Percentiles rank a stretch among this genome's conserved stretches.
Conservation (phyloP, 495 filamentous ascomycete genomes). For the Paragyromitra xinjiangensis region DNA sequence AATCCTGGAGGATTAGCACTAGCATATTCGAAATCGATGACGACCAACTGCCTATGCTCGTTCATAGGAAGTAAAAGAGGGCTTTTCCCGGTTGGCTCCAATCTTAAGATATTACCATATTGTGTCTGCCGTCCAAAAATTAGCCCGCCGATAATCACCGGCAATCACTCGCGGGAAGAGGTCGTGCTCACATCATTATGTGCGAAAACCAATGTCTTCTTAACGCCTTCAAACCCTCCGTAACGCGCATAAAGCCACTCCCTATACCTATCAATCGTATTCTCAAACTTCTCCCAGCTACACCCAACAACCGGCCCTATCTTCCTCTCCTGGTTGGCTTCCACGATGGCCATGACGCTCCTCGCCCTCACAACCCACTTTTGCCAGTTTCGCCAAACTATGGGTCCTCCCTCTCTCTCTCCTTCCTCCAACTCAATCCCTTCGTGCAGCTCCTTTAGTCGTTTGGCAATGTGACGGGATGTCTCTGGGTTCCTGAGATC, state of each 20-base stretch:
- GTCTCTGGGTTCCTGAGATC: slow-evolving; percentile 84
- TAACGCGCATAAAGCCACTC: slow-evolving; percentile 76
- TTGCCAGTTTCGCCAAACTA: slow-evolving; percentile 92
- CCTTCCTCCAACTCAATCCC: slow-evolving; percentile 83
- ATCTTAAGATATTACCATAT: slow-evolving; percentile 96
- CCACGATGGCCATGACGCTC: slow-evolving; percentile 78
- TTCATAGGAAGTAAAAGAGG: slow-evolving; percentile 88
- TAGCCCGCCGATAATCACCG: slow-evolving; percentile 32
- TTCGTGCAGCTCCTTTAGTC: slow-evolving; percentile 95
- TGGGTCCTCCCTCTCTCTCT: slow-evolving; percentile 79
- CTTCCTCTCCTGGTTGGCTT: slow-evolving; percentile 70
- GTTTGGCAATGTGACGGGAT: slow-evolving; percentile 94
- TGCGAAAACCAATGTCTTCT: slow-evolving; percentile 84
- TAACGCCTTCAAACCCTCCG: slow-evolving; percentile 71
- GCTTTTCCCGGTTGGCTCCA: slow-evolving; percentile 82
- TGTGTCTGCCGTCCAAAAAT: slow-evolving; percentile 72
- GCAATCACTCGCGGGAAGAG: slow-evolving; percentile 16
- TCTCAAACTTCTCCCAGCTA: slow-evolving; percentile 80
- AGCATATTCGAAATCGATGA: slow-evolving; percentile 99
- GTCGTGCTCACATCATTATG: slow-evolving; percentile 86
- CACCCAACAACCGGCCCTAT: slow-evolving; percentile 81
- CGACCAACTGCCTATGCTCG: slow-evolving; percentile 91
- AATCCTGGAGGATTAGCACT: slow-evolving; percentile 85
- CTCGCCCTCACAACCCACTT: slow-evolving; percentile 87
- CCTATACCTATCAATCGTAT: slow-evolving; percentile 79